These are phyloP conservation scores for Lotmaria passim DNA, from an alignment of 208 protist genomes.

Conservation along the genomic window DNA sequence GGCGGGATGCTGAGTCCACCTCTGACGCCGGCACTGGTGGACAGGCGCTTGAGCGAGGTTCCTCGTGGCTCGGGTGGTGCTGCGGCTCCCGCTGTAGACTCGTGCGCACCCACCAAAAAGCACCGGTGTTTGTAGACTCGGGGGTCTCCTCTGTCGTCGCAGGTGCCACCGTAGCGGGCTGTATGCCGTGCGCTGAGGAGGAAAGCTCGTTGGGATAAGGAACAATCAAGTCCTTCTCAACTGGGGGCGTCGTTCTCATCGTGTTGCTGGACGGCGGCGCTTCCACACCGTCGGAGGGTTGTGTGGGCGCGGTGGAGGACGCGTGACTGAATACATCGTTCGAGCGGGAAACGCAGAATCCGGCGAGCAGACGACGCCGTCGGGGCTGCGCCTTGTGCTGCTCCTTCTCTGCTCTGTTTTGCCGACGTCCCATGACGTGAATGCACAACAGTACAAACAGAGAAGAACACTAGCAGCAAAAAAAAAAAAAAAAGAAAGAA, in stretches of 20 bases:
- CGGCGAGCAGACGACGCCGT: background rate
- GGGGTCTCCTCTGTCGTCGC: background rate
- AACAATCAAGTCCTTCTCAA: background rate
- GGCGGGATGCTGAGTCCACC: background rate
- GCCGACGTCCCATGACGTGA: constrained; percentile 1
- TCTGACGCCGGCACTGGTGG: background rate
- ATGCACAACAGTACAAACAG: background rate
- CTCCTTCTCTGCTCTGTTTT: background rate
- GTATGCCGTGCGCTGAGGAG: no score
- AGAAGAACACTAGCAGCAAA: background rate
- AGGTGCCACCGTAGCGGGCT: background rate
- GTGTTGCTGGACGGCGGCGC: background rate
- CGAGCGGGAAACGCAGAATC: background rate
- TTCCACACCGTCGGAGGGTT: background rate
- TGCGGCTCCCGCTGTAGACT: background rate
- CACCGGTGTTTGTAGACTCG: no score
- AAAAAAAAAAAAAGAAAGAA: background rate
- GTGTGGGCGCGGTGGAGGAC: background rate
- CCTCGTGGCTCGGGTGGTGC: background rate
- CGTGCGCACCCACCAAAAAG: background rate
- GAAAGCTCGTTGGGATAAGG: background rate
- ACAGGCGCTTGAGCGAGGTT: background rate
- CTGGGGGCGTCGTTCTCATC: background rate
- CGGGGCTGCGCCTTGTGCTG: background rate
- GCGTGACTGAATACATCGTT: background rate